Evolutionary conservation across 73 alveolate genomes (phyloP).

Genomic region (Paramecium tetraurelia): DNA sequence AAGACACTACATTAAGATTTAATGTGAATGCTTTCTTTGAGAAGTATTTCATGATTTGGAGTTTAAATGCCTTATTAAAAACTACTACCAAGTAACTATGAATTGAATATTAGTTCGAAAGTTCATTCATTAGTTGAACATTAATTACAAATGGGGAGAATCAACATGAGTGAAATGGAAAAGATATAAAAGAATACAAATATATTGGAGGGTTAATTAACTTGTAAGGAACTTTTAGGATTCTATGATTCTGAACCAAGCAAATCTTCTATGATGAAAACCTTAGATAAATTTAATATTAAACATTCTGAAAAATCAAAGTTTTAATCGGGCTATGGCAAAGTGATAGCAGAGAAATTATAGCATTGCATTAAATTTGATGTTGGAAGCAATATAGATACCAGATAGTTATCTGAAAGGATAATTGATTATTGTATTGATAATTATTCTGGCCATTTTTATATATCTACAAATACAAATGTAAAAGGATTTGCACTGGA

Average conservation of each 20-base stretch:
- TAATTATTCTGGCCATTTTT: background rate
- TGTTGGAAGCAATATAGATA: background rate
- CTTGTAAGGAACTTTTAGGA: background rate
- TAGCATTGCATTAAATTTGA: background rate
- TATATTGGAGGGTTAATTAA: background rate
- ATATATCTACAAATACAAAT: background rate
- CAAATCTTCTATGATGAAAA: background rate
- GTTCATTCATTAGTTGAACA: background rate
- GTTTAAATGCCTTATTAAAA: background rate
- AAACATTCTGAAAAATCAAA: background rate
- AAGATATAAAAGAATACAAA: background rate
- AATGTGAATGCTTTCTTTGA: background rate
- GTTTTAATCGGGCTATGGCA: background rate
- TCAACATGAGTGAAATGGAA: background rate
- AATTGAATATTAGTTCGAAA: background rate
- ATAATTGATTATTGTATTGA: background rate
- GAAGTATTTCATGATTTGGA: background rate
- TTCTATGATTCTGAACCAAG: background rate
- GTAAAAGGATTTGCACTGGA: background rate
- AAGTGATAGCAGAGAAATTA: background rate
- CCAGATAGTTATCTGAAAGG: background rate
- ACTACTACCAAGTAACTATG: background rate
- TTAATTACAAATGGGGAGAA: background rate
- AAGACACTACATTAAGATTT: slow-evolving; percentile 12
- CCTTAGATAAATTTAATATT: background rate